Conservation (phyloP, 1,284 basidiomycete species). For the Cutaneotrichosporon cutaneum region DNA sequence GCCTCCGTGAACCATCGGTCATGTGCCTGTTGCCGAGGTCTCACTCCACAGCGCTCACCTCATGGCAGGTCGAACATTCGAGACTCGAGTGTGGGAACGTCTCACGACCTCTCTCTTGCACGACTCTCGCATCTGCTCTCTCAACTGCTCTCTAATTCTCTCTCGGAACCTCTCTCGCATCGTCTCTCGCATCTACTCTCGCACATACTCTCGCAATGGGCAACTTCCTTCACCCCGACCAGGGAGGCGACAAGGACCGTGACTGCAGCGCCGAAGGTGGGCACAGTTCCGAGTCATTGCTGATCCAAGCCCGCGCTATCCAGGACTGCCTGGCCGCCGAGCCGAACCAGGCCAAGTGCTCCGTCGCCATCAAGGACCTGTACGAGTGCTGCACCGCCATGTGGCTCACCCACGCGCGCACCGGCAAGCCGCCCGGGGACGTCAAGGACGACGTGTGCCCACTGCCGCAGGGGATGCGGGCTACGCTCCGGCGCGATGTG, state of each 20-base stretch:
- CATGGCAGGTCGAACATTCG: too few species aligned
- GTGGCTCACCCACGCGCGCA: conserved; percentile 30
- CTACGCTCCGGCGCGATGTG: neutral
- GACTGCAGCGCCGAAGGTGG: conserved; percentile 7
- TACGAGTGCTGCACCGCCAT: conserved; percentile 46
- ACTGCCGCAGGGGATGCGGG: conserved; percentile 14
- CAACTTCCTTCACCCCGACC: conserved; percentile 7
- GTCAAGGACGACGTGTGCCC: conserved; percentile 38
- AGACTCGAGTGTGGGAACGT: too few species aligned
- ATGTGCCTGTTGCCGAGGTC: too few species aligned
- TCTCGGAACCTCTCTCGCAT: neutral
- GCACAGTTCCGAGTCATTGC: neutral
- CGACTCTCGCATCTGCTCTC: too few species aligned
- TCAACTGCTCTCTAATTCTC: too few species aligned
- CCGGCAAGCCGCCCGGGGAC: conserved; percentile 23
- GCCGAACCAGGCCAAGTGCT: conserved; percentile 42
- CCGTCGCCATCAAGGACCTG: conserved; percentile 32
- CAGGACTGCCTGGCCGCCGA: conserved; percentile 39
- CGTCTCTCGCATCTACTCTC: too few species aligned
- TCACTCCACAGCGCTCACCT: too few species aligned
- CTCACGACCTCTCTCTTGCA: too few species aligned
- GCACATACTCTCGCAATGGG: neutral
- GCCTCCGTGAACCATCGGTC: too few species aligned
- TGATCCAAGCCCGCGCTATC: conserved; percentile 42
- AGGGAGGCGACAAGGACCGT: neutral